These are phyloP conservation scores for Clavispora santaluciae DNA, from an alignment of 805 yeast species.

Conservation along the genomic window DNA sequence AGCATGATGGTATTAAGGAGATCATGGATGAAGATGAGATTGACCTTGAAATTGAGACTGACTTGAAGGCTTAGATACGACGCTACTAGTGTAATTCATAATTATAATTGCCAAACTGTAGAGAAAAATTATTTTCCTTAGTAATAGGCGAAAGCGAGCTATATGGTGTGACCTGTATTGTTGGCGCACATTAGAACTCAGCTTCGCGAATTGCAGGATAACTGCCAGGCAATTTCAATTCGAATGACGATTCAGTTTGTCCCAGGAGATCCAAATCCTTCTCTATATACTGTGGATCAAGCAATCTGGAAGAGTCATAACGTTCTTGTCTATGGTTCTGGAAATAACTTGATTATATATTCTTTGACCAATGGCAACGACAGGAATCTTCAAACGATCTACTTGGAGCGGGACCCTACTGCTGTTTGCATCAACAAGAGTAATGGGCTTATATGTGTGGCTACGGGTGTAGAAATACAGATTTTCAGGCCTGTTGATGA, in stretches of 20 bases:
- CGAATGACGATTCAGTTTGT: constrained; percentile 64
- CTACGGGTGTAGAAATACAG: constrained; percentile 38
- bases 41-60: no score
- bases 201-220: not conserved
- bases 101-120: constrained; percentile 8
- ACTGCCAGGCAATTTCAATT: not conserved
- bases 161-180: not conserved
- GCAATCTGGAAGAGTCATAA: constrained; percentile 62
- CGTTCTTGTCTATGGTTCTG: constrained; percentile 75
- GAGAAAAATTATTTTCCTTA: no score
- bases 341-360: constrained; percentile 68
- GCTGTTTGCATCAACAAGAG: constrained; percentile 59
- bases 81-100: no score
- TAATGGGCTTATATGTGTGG: constrained; percentile 58
- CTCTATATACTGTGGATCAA: constrained; percentile 52
- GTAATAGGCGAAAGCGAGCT: no score
- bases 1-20: constrained; percentile 26
- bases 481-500: constrained; percentile 57
- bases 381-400: constrained; percentile 65
- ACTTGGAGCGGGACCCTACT: constrained; percentile 59
- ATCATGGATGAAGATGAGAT: constrained; percentile 22
- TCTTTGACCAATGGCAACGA: constrained; percentile 15
- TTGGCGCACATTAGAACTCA: not conserved
- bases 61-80: no score
- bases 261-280: constrained; percentile 78